These are phyloP conservation scores for Desmodesmus armatus DNA, from an alignment of 139 green algal species.

Conservation along the genomic window DNA sequence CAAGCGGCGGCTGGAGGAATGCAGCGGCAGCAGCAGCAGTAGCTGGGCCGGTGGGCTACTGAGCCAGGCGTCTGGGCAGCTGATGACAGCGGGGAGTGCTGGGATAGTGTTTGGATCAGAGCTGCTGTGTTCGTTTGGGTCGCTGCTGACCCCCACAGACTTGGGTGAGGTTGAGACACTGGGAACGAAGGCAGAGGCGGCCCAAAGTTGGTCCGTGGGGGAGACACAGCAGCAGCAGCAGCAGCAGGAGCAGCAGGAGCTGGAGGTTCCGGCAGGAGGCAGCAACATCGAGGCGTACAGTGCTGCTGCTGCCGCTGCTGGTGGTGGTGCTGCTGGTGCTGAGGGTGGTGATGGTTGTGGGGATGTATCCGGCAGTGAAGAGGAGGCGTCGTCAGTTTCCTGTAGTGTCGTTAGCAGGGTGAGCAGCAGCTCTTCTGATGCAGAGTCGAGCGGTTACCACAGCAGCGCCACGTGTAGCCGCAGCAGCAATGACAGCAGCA, in stretches of 20 bases:
- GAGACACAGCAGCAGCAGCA: slow-evolving; percentile 21
- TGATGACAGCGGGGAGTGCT: background rate
- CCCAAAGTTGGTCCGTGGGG: background rate
- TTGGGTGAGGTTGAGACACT: no score
- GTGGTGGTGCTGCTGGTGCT: background rate
- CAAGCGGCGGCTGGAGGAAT: background rate
- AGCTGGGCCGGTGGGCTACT: background rate
- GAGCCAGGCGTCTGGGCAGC: background rate
- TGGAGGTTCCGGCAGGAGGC: background rate
- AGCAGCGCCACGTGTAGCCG: background rate
- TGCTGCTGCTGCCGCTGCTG: background rate
- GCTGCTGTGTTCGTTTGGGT: no score
- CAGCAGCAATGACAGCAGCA: background rate
- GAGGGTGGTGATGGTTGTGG: background rate
- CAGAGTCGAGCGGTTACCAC: background rate
- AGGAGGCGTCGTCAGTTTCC: background rate
- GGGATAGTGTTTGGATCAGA: background rate
- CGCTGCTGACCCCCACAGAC: no score
- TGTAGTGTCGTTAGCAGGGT: background rate
- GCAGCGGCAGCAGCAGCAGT: background rate
- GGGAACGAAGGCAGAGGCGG: no score
- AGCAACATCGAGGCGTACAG: background rate
- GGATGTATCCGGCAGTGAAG: background rate
- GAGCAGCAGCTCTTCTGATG: background rate
- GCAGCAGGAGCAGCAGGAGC: background rate